These are phyloP conservation scores for Melampsora americana DNA, from an alignment of 1,284 basidiomycete species.

Conservation along the genomic window DNA sequence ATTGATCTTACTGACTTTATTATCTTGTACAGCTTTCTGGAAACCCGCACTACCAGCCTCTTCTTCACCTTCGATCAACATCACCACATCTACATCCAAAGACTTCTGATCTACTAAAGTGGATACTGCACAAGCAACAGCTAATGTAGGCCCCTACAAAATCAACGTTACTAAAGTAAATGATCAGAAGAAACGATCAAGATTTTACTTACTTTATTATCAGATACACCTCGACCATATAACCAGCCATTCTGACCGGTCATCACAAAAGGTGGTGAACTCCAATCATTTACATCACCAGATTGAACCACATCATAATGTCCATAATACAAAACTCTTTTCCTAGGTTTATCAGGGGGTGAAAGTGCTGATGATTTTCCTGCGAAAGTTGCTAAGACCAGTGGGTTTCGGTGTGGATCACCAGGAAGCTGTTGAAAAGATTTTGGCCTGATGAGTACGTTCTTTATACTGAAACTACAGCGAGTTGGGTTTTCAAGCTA, in stretches of 20 bases:
- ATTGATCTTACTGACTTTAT: conserved; percentile 63
- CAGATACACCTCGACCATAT: conserved; percentile 78
- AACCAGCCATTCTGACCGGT: conserved; percentile 84
- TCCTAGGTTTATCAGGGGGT: conserved; percentile 50
- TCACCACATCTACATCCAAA: conserved; percentile 79
- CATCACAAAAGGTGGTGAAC: conserved; percentile 77
- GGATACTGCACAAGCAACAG: conserved; percentile 82
- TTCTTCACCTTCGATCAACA: conserved; percentile 93
- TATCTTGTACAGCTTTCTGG: conserved; percentile 66
- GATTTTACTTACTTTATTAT: conserved; percentile 51
- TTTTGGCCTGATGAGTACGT: conserved; percentile 16
- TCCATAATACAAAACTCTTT: conserved; percentile 82
- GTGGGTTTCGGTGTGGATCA: conserved; percentile 62
- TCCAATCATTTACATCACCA: conserved; percentile 66
- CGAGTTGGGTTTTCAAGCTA: background rate
- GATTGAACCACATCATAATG: conserved; percentile 92
- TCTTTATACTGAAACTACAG: background rate
- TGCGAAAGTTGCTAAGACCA: conserved; percentile 79
- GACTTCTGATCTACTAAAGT: conserved; percentile 69
- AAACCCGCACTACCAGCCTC: conserved; percentile 88
- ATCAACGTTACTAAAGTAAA: background rate
- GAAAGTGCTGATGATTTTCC: conserved; percentile 56
- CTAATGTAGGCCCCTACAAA: conserved; percentile 88
- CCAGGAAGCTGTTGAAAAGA: conserved; percentile 56
- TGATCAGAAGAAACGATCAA: background rate